These are phyloP conservation scores for Elongisporangium prolatum DNA, from an alignment of 352 stramenopile species.

Conservation along the genomic window DNA sequence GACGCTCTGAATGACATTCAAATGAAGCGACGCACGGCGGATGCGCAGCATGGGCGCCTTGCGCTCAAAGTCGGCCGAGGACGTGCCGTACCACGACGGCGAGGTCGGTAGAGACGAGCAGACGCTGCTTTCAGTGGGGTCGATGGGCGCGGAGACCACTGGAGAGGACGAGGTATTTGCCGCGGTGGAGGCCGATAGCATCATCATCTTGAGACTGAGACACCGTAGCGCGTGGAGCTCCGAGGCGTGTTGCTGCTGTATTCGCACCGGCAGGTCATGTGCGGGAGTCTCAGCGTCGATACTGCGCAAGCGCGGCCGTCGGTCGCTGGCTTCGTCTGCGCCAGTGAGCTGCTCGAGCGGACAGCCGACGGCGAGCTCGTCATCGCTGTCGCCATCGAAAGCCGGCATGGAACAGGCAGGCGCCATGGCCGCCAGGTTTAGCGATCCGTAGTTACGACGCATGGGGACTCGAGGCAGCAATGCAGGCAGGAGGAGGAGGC, in stretches of 20 bases:
- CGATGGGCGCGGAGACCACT: conserved; percentile 7
- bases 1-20: conserved; percentile 13
- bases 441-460: conserved; percentile 51
- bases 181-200: conserved; percentile 26
- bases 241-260: conserved; percentile 31
- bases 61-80: conserved; percentile 20
- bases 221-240: conserved; percentile 46
- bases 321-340: not conserved
- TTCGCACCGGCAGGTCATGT: conserved; percentile 14
- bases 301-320: conserved; percentile 1
- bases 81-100: conserved; percentile 18
- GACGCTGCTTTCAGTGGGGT: conserved; percentile 6
- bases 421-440: conserved; percentile 46
- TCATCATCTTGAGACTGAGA: conserved; percentile 53
- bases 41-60: conserved; percentile 25
- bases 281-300: conserved; percentile 6
- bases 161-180: conserved; percentile 3
- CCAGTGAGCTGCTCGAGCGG: conserved; percentile 25
- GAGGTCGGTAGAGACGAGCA: conserved; percentile 8
- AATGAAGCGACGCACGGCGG: conserved; percentile 19
- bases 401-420: conserved; percentile 16
- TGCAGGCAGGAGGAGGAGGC: not conserved
- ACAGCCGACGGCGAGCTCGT: conserved; percentile 32
- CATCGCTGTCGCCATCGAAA: conserved; percentile 10
- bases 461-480: conserved; percentile 12